Base-by-base conservation (phyloP, 768 basidiomycete species). In the Lanmaoa pseudosensibilis region DNA sequence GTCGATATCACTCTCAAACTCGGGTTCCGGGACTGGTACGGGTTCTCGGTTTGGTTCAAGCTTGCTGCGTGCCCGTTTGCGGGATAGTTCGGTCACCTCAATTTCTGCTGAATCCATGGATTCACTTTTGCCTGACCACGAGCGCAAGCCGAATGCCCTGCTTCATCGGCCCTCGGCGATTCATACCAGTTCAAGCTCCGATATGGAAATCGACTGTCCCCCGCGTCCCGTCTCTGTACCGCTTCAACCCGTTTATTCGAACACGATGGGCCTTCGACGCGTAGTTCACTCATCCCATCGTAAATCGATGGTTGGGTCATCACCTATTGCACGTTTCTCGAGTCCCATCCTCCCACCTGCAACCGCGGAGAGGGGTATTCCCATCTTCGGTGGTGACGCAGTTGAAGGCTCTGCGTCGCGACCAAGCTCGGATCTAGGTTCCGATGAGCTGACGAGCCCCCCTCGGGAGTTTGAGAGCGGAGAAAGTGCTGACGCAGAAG, bases 81-180 rank as follows among this genome's bases (percentile, higher is more conserved):
- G 52, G 47, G 70, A 68, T 18, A 68, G 69, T 21, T 72, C 72
- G 7, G 70, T 52, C n/a, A 72, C 70, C 18, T 72, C 70, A 40
- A 37, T 70, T 44, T 71, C 69, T 38, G 54, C 50, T 39, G 49
- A 49, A 27, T 66, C 72, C 32, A 57, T 51, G 5, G 66, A 61
- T 36, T 68, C 67, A 5, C 47, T 52, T 32, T 52, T 48, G 10
- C 51, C 40, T 8, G 44, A 43, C 30, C 56, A 52, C 46, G 55
- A 36, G 27, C 37, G 10, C 43, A 61, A 59, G 54, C 23, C 25
- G 15, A 54, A 25, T n/a, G n/a, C 36, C 16, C 30, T 44, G 21
- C 49, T 59, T 34, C 55, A 48, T 44, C 59, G n/a, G n/a, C n/a
- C n/a, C n/a, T n/a, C 56, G 5, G 51, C n/a, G 16, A 19, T 53